Evolutionary conservation across 2,329 filamentous ascomycete genomes (phyloP).

Genomic region (Fusarium chaquense): DNA sequence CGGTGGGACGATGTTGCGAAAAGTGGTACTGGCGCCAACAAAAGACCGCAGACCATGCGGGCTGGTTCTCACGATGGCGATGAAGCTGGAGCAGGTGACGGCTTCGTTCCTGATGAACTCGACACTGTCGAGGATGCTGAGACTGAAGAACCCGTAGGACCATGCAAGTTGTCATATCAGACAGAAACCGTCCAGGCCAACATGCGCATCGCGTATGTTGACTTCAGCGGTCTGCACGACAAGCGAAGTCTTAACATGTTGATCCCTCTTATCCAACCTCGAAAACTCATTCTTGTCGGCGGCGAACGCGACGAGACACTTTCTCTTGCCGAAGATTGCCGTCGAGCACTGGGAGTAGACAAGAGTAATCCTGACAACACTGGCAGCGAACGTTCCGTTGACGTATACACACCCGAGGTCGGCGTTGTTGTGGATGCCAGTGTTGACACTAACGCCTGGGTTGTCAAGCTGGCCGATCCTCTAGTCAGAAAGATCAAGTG

Average conservation of each 20-base stretch:
- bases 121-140: slow-evolving; percentile 70
- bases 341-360: slow-evolving; percentile 65
- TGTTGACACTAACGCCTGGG: slow-evolving; percentile 98
- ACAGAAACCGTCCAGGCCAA: slow-evolving; percentile 74
- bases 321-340: slow-evolving; percentile 82
- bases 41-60: slow-evolving; percentile 66
- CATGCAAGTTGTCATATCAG: slow-evolving; percentile 78
- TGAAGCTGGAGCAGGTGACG: slow-evolving; percentile 51
- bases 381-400: slow-evolving; percentile 64
- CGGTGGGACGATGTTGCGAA: slow-evolving; percentile 83
- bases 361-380: slow-evolving; percentile 31
- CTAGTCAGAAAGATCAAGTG: slow-evolving; percentile 90
- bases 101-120: slow-evolving; percentile 65
- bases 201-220: slow-evolving; percentile 85
- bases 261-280: slow-evolving; percentile 91
- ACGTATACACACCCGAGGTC: slow-evolving; percentile 85
- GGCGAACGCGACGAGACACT: slow-evolving; percentile 83
- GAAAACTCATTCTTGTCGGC: slow-evolving; percentile 92
- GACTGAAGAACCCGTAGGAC: slow-evolving; percentile 67
- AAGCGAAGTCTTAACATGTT: slow-evolving; percentile 94
- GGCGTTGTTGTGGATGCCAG: slow-evolving; percentile 86
- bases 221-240: slow-evolving; percentile 93
- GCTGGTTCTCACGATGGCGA: slow-evolving; percentile 60
- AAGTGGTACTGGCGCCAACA: slow-evolving; percentile 60
- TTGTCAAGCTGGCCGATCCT: slow-evolving; percentile 86